Conservation (phyloP, 2,329 filamentous ascomycete species). For the Stromatinia cepivora region DNA sequence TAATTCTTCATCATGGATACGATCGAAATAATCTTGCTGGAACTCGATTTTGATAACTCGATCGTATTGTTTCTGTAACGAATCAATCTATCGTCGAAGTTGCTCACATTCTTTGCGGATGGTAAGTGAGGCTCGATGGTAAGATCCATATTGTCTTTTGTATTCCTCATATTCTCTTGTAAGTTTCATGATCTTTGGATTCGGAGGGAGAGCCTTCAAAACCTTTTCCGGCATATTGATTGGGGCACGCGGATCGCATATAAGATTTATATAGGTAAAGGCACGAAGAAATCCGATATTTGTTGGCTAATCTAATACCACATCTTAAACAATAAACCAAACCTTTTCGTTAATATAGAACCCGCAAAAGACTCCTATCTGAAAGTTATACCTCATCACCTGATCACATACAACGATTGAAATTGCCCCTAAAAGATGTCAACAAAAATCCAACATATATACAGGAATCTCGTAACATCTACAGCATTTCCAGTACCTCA, state of each 20-base stretch:
- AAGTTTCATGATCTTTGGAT: conserved; percentile 1
- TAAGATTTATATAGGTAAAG: conserved; percentile 10
- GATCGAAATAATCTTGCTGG: conserved; percentile 11
- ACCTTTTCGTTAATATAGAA: conserved; percentile 2
- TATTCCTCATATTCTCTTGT: neutral
- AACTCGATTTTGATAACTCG: neutral
- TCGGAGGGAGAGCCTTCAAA: neutral
- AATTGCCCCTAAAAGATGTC: conserved; percentile 8
- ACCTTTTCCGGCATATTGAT: neutral
- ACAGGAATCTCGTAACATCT: neutral
- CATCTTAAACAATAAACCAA: conserved; percentile 1
- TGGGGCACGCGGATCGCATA: neutral
- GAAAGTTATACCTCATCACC: neutral
- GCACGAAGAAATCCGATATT: neutral
- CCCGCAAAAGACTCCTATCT: conserved; percentile 3
- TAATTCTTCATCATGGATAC: conserved; percentile 10
- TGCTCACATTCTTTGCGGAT: conserved; percentile 9
- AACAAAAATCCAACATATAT: neutral
- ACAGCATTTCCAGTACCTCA: neutral
- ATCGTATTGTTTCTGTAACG: neutral
- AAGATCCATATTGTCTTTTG: neutral
- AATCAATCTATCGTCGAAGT: neutral
- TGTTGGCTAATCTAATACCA: neutral
- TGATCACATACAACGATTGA: neutral
- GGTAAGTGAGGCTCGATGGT: neutral